phyloP scores from a whole-genome alignment of 2,329 filamentous ascomycete species.

The Xylaria sp. region DNA sequence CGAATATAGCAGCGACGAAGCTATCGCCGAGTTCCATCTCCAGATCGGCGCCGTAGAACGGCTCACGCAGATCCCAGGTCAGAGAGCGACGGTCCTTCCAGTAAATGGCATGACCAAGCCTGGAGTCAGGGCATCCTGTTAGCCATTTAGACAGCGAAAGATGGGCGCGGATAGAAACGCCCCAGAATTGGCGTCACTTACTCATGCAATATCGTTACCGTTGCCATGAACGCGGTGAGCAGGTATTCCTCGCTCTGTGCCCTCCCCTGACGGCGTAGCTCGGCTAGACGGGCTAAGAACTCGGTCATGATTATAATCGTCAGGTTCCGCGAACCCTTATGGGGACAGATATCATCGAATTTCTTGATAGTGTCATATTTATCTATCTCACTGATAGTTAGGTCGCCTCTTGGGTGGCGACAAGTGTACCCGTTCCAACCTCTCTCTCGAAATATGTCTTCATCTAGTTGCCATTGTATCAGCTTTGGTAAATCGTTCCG shows the following conservation, averaged over 20 bases:
- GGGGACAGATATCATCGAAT: slow-evolving; percentile 41
- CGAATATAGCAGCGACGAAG: slow-evolving; percentile 51
- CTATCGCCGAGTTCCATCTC: slow-evolving; percentile 53
- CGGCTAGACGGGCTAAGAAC: slow-evolving; percentile 46
- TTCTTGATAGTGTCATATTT: slow-evolving; percentile 42
- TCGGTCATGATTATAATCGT: slow-evolving; percentile 48
- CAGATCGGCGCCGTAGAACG: slow-evolving; percentile 51
- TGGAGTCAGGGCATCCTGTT: slow-evolving; percentile 24
- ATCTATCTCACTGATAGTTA: slow-evolving; percentile 43
- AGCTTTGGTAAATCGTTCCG: slow-evolving; percentile 37
- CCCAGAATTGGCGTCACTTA: slow-evolving; percentile 35
- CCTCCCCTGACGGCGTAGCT: slow-evolving; percentile 42
- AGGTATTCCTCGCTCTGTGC: slow-evolving; percentile 49
- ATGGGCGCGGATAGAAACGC: background rate
- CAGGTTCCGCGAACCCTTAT: slow-evolving; percentile 39
- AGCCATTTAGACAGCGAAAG: slow-evolving; percentile 1
- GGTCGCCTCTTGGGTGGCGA: slow-evolving; percentile 44
- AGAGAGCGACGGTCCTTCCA: slow-evolving; percentile 49
- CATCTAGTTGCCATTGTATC: slow-evolving; percentile 50
- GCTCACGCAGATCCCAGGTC: slow-evolving; percentile 46
- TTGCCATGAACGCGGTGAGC: slow-evolving; percentile 51
- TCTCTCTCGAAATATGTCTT: slow-evolving; percentile 45
- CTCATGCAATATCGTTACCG: slow-evolving; percentile 51
- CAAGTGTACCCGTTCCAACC: slow-evolving; percentile 53
- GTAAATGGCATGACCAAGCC: slow-evolving; percentile 50